phyloP scores from a whole-genome alignment of 306 rosid genomes.

The Carpinus fangiana region DNA sequence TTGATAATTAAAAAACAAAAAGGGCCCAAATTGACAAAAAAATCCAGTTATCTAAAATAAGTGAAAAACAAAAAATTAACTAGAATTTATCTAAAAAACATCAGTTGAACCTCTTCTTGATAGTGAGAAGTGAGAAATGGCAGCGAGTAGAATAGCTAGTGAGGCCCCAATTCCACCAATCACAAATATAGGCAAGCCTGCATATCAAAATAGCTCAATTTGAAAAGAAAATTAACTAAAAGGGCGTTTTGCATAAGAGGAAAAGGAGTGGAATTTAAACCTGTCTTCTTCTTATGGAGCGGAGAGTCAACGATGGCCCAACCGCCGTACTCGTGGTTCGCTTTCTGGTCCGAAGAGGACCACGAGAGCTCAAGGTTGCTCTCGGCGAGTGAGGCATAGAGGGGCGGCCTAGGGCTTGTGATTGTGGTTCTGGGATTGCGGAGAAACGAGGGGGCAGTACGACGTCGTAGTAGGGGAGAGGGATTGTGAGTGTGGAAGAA shows the following conservation, averaged over 20 bases:
- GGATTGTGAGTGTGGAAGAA: conserved; percentile 35
- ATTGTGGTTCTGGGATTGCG: conserved; percentile 32
- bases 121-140: conserved; percentile 49
- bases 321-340: conserved; percentile 49
- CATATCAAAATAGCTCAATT: background rate
- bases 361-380: conserved; percentile 40
- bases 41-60: background rate
- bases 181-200: conserved; percentile 48
- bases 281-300: conserved; percentile 25
- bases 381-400: conserved; percentile 46
- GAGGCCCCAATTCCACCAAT: conserved; percentile 58
- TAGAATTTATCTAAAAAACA: background rate
- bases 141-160: conserved; percentile 49
- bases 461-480: conserved; percentile 36
- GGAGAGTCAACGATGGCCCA: conserved; percentile 57
- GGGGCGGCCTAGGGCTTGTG: conserved; percentile 26
- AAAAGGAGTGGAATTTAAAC: conserved; percentile 22
- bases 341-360: conserved; percentile 33
- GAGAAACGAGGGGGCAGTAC: conserved; percentile 20
- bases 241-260: background rate
- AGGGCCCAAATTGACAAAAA: background rate
- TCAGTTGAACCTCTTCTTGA: conserved; percentile 51
- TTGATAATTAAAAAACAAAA: background rate
- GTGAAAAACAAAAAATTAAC: background rate
- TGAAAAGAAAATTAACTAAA: background rate